A percentile compares a stretch with the other conserved stretches of the same genome.
Conservation (phyloP, 2,329 filamentous ascomycete genomes). For the Rhinocladiella mackenziei region DNA sequence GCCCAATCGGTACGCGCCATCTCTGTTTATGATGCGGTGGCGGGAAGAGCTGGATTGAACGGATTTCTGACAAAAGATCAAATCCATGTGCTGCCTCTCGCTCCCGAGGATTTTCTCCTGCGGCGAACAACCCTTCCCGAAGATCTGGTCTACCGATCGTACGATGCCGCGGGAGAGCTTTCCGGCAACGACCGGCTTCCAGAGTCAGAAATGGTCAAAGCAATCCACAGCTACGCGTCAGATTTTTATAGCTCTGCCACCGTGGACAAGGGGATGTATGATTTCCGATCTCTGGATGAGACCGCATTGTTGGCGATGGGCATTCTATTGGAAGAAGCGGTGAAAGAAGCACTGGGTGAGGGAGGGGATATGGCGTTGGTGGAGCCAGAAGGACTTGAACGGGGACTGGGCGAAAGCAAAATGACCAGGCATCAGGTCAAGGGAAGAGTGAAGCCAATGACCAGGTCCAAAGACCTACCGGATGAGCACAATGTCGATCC, state of each 20-base stretch:
- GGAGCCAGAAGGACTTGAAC: slow-evolving; percentile 41
- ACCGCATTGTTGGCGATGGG: slow-evolving; percentile 59
- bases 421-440: slow-evolving; percentile 25
- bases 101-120: slow-evolving; percentile 58
- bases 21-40: slow-evolving; percentile 56
- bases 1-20: slow-evolving; percentile 34
- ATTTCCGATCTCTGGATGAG: slow-evolving; percentile 57
- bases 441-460: slow-evolving; percentile 21
- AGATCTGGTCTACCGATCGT: slow-evolving; percentile 50
- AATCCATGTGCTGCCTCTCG: slow-evolving; percentile 36
- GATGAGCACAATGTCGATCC: slow-evolving; percentile 16
- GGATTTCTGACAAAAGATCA: slow-evolving; percentile 34
- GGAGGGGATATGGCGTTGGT: slow-evolving; percentile 58
- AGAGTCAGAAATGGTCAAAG: slow-evolving; percentile 54
- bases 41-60: slow-evolving; percentile 47
- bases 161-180: slow-evolving; percentile 42
- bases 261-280: slow-evolving; percentile 34
- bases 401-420: slow-evolving; percentile 18
- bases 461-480: slow-evolving; percentile 2
- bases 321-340: slow-evolving; percentile 58
- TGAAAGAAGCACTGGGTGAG: slow-evolving; percentile 49
- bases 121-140: slow-evolving; percentile 47
- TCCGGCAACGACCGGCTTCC: slow-evolving; percentile 46
- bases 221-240: slow-evolving; percentile 55
- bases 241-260: slow-evolving; percentile 49